These are phyloP conservation scores for Hordeum vulgare DNA, from an alignment of 176 grass and related monocot species.

Conservation along the genomic window DNA sequence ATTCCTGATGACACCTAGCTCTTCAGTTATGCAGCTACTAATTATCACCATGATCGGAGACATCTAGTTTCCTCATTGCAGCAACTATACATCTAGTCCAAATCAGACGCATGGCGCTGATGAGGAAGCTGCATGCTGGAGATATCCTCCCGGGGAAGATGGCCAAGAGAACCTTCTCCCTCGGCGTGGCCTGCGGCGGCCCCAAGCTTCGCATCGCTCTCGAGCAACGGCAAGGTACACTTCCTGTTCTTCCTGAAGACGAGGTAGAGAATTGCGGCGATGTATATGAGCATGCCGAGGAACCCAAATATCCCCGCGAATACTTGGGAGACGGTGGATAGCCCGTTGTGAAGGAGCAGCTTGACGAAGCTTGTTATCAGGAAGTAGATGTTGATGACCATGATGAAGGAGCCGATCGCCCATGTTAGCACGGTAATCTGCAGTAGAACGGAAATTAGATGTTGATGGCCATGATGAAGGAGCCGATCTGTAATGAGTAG, in stretches of 20 bases:
- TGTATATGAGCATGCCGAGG: slow-evolving; percentile 75
- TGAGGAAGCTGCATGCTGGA: slow-evolving; percentile 92
- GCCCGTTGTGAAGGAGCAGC: slow-evolving; percentile 50
- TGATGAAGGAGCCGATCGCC: slow-evolving; percentile 63
- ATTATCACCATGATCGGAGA: not conserved
- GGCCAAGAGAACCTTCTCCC: slow-evolving; percentile 36
- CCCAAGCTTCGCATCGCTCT: slow-evolving; percentile 31
- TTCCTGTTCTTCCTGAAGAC: slow-evolving; percentile 73
- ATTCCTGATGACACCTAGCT: not conserved
- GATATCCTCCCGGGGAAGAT: slow-evolving; percentile 87
- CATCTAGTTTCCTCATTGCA: not conserved
- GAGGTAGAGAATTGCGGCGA: slow-evolving; percentile 64
- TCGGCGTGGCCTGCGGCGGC: not conserved
- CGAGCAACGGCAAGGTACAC: slow-evolving; percentile 48
- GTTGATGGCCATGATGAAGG: too few relatives aligned
- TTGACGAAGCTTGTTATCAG: slow-evolving; percentile 58
- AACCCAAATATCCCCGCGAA: slow-evolving; percentile 81
- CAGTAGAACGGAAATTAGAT: not conserved
- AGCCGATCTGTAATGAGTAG: not conserved
- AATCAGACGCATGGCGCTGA: slow-evolving; percentile 28
- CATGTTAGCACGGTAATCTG: slow-evolving; percentile 75
- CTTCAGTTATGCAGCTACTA: not conserved
- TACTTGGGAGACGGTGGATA: slow-evolving; percentile 54
- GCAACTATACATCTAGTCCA: slow-evolving; percentile 35
- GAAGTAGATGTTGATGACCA: slow-evolving; percentile 83